phyloP scores from a whole-genome alignment of 176 grass and related monocot genomes.

The Hordeum vulgare region DNA sequence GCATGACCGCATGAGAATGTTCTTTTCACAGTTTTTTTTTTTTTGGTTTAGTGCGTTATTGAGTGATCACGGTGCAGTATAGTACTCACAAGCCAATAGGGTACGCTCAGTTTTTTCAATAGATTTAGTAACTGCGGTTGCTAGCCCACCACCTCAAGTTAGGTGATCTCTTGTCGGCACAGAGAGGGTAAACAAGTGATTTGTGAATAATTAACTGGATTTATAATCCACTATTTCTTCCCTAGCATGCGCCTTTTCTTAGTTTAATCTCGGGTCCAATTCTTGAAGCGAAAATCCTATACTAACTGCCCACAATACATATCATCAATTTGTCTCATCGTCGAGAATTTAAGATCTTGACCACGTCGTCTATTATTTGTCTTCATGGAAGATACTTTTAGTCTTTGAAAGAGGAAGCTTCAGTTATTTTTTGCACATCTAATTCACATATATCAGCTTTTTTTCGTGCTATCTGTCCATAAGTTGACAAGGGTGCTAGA shows the following conservation, averaged over 20 bases:
- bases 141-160: conserved; percentile 33
- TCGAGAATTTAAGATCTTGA: conserved; percentile 38
- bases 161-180: conserved; percentile 30
- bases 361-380: background rate
- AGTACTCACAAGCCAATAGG: conserved; percentile 9
- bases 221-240: conserved; percentile 47
- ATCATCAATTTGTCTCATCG: conserved; percentile 24
- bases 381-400: background rate
- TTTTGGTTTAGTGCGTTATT: conserved; percentile 23
- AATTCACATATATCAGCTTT: background rate
- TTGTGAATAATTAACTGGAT: conserved; percentile 29
- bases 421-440: background rate
- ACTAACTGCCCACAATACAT: conserved; percentile 34
- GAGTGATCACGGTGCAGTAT: conserved; percentile 23
- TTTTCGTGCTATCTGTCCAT: background rate
- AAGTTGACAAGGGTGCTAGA: background rate
- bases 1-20: background rate
- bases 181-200: conserved; percentile 17
- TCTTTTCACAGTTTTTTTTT: conserved; percentile 6
- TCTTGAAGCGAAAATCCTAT: conserved; percentile 13
- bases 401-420: background rate
- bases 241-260: conserved; percentile 30
- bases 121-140: conserved; percentile 18
- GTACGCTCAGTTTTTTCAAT: conserved; percentile 32
- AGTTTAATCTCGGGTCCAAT: conserved; percentile 22